phyloP scores from a whole-genome alignment of 139 green algal genomes.

The Ettlia oleoabundans region DNA sequence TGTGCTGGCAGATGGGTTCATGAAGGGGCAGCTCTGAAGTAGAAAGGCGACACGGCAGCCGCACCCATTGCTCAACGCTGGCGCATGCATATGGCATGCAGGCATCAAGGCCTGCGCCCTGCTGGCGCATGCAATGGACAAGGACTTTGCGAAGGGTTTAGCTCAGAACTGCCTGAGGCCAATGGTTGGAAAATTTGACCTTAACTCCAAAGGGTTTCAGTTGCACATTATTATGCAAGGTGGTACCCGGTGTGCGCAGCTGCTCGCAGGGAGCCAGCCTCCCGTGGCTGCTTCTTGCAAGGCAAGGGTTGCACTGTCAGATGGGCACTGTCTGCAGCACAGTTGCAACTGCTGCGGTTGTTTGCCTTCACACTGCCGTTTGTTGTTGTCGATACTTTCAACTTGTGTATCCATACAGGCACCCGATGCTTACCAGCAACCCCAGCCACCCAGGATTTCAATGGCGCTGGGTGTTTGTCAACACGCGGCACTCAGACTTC shows the following conservation, averaged over 20 bases:
- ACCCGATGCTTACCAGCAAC: neutral
- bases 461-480: neutral
- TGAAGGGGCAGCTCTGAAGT: too few relatives aligned
- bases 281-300: neutral
- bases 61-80: too few relatives aligned
- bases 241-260: too few relatives aligned
- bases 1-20: neutral
- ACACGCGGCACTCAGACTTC: neutral
- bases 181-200: neutral
- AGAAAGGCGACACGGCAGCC: too few relatives aligned
- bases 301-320: too few relatives aligned
- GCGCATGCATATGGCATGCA: neutral
- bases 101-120: neutral
- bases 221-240: neutral
- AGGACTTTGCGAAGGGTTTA: neutral
- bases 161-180: neutral
- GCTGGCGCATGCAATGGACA: neutral
- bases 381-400: too few relatives aligned
- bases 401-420: neutral
- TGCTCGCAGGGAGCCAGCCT: neutral
- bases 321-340: too few relatives aligned
- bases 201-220: neutral
- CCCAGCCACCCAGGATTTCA: neutral
- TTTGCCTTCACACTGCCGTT: too few relatives aligned
- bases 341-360: too few relatives aligned